phyloP scores from a whole-genome alignment of 2,329 filamentous ascomycete species.

The Ophiognomonia clavigignenti-juglandacearum region DNA sequence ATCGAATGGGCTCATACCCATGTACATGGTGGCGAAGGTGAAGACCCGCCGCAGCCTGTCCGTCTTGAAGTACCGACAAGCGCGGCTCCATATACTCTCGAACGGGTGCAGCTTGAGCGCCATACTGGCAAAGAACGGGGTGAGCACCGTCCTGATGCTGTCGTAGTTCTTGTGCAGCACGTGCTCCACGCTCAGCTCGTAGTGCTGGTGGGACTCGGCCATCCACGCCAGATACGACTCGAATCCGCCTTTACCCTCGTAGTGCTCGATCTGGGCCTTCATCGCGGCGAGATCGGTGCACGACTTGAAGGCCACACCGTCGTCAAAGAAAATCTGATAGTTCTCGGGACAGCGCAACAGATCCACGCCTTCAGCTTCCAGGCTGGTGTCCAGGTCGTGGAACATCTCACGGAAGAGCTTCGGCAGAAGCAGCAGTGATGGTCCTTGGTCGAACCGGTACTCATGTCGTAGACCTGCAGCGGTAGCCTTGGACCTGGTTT shows the following conservation, averaged over 20 bases:
- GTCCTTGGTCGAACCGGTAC: constrained; percentile 72
- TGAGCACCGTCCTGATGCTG: constrained; percentile 50
- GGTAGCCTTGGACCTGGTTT: neutral
- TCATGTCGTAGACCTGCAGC: neutral
- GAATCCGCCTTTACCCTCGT: constrained; percentile 68
- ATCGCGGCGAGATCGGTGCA: constrained; percentile 66
- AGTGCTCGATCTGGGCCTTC: constrained; percentile 67
- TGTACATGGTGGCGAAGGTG: constrained; percentile 77
- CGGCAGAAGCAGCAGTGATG: constrained; percentile 67
- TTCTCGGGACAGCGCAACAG: constrained; percentile 70
- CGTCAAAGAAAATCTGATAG: constrained; percentile 69
- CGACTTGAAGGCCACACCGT: constrained; percentile 58
- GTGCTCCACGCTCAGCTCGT: constrained; percentile 61
- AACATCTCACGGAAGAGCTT: constrained; percentile 67
- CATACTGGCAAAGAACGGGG: constrained; percentile 53
- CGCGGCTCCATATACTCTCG: constrained; percentile 63
- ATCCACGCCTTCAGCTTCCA: constrained; percentile 61
- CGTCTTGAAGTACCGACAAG: constrained; percentile 63
- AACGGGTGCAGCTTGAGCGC: constrained; percentile 63
- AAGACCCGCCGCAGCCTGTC: constrained; percentile 67
- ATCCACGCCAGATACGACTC: constrained; percentile 64
- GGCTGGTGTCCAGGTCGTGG: constrained; percentile 60
- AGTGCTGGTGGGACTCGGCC: constrained; percentile 63
- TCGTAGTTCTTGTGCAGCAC: constrained; percentile 66
- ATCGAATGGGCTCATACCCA: constrained; percentile 76